Base-by-base conservation (phyloP, 2,329 filamentous ascomycete species). In the Penicillium sp. region DNA sequence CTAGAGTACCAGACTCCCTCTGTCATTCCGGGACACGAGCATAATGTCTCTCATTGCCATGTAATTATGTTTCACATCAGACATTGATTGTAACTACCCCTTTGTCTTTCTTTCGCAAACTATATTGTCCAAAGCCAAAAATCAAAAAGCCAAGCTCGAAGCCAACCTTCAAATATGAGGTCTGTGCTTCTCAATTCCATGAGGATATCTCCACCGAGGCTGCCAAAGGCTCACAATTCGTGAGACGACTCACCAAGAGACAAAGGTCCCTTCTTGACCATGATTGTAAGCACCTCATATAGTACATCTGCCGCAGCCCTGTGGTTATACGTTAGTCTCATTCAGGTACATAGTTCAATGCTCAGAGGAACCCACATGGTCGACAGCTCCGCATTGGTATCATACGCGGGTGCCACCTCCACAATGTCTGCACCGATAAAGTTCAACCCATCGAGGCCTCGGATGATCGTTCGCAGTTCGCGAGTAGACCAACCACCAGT, bases 261-360 rank as follows among this genome's bases (percentile, higher is more conserved):
- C 59, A 90, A 74, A 0, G 88, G 87, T 0, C 88, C 89, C 64
- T 85, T 86, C 80, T 91, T 90, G 14, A 91, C 88, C 88, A 92
- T 92, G 56, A 92, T 80, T 11, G 84, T 89, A 83, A 92, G 88
- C 45, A 92, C 83, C 72, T 93, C 88, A 66, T 88, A 92, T 18
- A 92, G 73, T 0, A 83, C 83, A 71, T 92, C 82, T 13, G 75
- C 74, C 5, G 75, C 75, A 39, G 74, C 75, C 69, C 68, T 72
- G 10, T 6, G 41, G 7, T 5, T 31, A 32, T 9, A 32, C 8
- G 24, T 44, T 31, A 51, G 63, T 45, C 56, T 61, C 32, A 52
- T 57, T 6, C 16, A 34, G 45, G 32, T 27, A 27, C 57, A 60
- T 40, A 38, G 49, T 13, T 45, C 24, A 45, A 42, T 18, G 29